Evolutionary conservation across 768 basidiomycete species (phyloP).

Genomic region (Exidia glandulosa): DNA sequence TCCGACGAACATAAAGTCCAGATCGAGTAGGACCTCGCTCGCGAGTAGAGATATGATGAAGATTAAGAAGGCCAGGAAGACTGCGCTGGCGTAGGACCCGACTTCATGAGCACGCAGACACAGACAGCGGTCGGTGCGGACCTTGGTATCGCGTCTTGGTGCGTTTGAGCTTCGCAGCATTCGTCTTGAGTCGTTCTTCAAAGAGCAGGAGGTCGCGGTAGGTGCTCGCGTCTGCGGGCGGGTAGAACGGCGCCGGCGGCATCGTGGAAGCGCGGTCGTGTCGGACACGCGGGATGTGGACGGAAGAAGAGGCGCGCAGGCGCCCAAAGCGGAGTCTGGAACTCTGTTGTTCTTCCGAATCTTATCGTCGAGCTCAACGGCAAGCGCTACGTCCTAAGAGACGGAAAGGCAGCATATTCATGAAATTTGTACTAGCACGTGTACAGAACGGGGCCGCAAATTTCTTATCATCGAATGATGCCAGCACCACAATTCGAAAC

Average conservation of each 20-base stretch:
- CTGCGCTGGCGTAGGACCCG: conserved; percentile 29
- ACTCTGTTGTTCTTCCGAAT: too few relatives aligned
- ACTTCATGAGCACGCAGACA: conserved; percentile 10
- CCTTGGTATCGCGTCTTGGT: conserved; percentile 77
- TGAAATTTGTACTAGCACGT: too few relatives aligned
- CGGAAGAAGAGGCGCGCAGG: too few relatives aligned
- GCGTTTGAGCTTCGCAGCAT: conserved; percentile 66
- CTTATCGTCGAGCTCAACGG: too few relatives aligned
- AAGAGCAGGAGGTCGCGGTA: conserved; percentile 85
- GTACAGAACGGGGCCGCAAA: too few relatives aligned
- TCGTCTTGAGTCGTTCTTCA: conserved; percentile 94
- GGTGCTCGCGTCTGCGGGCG: conserved; percentile 66
- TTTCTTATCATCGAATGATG: too few relatives aligned
- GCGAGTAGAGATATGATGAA: conserved; percentile 60
- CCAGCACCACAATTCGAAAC: too few relatives aligned
- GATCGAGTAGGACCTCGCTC: conserved; percentile 64
- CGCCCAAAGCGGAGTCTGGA: too few relatives aligned
- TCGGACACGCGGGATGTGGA: too few relatives aligned
- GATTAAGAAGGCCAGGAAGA: conserved; percentile 63
- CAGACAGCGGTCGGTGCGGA: too few relatives aligned
- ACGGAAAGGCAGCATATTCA: too few relatives aligned
- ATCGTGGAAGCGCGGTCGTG: neutral
- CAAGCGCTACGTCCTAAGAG: too few relatives aligned
- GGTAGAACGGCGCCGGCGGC: conserved; percentile 29
- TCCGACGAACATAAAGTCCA: conserved; percentile 32